These are phyloP conservation scores for Stachybotrys elegans DNA, from an alignment of 2,329 filamentous ascomycete genomes.

Conservation along the genomic window DNA sequence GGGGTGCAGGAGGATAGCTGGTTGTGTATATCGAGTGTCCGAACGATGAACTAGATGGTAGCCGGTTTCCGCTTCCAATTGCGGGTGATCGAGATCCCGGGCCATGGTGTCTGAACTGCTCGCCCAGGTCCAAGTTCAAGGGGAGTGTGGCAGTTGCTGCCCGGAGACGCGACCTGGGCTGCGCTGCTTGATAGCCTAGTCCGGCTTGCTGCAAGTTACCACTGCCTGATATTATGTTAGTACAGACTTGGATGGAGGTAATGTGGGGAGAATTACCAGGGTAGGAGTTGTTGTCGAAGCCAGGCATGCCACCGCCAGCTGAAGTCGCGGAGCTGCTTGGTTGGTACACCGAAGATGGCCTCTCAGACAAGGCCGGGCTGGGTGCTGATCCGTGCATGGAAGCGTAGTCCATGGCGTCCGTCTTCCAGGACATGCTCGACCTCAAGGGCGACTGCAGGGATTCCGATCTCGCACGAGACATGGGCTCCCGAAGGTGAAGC, in stretches of 20 bases:
- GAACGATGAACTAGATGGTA: slow-evolving; percentile 31
- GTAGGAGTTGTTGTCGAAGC: slow-evolving; percentile 48
- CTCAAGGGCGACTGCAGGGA: slow-evolving; percentile 54
- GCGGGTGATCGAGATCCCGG: slow-evolving; percentile 9
- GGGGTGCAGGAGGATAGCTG: slow-evolving; percentile 48
- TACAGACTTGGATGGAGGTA: background rate
- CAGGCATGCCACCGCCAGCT: slow-evolving; percentile 31
- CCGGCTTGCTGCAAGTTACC: slow-evolving; percentile 39
- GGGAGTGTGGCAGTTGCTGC: slow-evolving; percentile 44
- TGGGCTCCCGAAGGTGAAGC: slow-evolving; percentile 53
- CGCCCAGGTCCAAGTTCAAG: slow-evolving; percentile 38
- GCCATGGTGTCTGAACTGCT: slow-evolving; percentile 35
- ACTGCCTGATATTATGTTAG: background rate
- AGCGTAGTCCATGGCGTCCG: slow-evolving; percentile 53
- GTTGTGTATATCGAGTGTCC: slow-evolving; percentile 40
- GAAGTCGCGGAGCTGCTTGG: slow-evolving; percentile 30
- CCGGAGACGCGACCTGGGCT: slow-evolving; percentile 41
- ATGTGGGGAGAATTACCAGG: slow-evolving; percentile 30
- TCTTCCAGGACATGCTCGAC: slow-evolving; percentile 60
- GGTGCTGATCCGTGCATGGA: slow-evolving; percentile 41
- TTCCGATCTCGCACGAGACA: slow-evolving; percentile 52
- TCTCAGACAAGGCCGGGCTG: slow-evolving; percentile 41
- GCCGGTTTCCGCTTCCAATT: slow-evolving; percentile 7
- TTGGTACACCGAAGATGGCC: slow-evolving; percentile 47
- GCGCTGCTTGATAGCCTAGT: slow-evolving; percentile 41